Evolutionary conservation across 169 alveolate genomes (phyloP), one percentile per base, ranked within the genome.

Genomic region (Plasmodium vivax): DNA sequence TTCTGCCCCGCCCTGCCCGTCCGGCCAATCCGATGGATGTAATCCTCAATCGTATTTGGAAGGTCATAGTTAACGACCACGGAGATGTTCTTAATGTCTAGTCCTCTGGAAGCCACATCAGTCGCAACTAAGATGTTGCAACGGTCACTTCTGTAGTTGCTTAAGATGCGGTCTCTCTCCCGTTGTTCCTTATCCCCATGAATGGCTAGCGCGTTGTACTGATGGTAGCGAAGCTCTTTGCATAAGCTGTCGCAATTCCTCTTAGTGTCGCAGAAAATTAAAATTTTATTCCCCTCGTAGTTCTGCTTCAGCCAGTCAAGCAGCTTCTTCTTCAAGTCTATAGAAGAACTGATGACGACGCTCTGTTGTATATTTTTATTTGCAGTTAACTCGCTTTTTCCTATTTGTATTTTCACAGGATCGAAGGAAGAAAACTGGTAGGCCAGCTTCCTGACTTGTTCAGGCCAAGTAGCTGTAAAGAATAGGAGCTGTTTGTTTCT

Each of bases 381-480:
- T 30, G 97, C 98, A 32, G 98, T 97, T 77, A 97, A 92, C 74
- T 97, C 98, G 82, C 93, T 95, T 92, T 96, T 96, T 34, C 99
- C 99, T 23, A 98, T 85, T 90, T 97, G 96, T 45, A 98, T 96
- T 94, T 98, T 98, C 9, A 98, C 97, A 73, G 98, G 98, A 56
- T 97, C 96, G 27, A 83, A 95, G 74, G 97, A 94, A 80, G 99
- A 98, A 80, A 98, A 97, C 62, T 98, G 99, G 34, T 97, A 95
- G 14, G 99, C 99, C 47, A 98, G 96, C 2, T 93, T 85, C 80
- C 97, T 95, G 16, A 98, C 98, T 84, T 97, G 98, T 84, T 96
- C 92, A 14, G 99, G 99, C 98, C 99, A 98, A 2, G 99, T 98
- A 2, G 99, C 99, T 43, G 98, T 95, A 95, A 98, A 98, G 96